A percentile compares a stretch with the other conserved stretches of the same genome.
These are phyloP conservation scores for Pythium pectinolyticum DNA, from an alignment of 352 stramenopile genomes.

Conservation along the genomic window DNA sequence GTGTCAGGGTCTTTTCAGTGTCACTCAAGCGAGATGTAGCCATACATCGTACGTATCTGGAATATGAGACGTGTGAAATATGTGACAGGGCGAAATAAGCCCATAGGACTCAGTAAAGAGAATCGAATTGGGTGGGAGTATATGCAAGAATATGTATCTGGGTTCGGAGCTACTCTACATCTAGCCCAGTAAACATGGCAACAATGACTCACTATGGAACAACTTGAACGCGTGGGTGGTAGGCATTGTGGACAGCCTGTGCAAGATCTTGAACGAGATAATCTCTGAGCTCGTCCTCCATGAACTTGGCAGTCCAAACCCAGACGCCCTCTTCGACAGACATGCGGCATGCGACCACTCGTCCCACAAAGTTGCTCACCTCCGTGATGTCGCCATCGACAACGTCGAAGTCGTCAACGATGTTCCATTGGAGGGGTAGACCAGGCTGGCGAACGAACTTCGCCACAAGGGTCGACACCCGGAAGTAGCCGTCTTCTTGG, in stretches of 20 bases:
- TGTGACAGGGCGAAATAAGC: neutral
- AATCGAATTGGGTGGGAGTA: neutral
- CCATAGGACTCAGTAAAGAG: too few species aligned
- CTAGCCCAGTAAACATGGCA: constrained; percentile 1
- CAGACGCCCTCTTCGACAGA: neutral
- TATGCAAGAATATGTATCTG: neutral
- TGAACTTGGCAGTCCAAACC: neutral
- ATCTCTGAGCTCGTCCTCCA: neutral
- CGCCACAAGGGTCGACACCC: neutral
- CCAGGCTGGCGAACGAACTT: constrained; percentile 2
- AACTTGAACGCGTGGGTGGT: neutral
- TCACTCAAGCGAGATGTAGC: too few species aligned
- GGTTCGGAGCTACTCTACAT: constrained; percentile 5
- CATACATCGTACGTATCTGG: too few species aligned
- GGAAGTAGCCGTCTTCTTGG: neutral
- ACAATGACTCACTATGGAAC: too few species aligned
- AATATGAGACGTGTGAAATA: neutral
- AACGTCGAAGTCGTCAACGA: neutral
- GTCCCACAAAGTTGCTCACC: neutral
- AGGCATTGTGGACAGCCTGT: neutral
- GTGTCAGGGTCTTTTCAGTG: too few species aligned
- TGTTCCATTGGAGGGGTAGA: neutral
- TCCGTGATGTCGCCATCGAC: neutral
- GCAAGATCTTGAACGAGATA: neutral
- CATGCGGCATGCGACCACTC: neutral